phyloP scores from a whole-genome alignment of 1,284 basidiomycete genomes.

The Trichosporon coremiiforme region DNA sequence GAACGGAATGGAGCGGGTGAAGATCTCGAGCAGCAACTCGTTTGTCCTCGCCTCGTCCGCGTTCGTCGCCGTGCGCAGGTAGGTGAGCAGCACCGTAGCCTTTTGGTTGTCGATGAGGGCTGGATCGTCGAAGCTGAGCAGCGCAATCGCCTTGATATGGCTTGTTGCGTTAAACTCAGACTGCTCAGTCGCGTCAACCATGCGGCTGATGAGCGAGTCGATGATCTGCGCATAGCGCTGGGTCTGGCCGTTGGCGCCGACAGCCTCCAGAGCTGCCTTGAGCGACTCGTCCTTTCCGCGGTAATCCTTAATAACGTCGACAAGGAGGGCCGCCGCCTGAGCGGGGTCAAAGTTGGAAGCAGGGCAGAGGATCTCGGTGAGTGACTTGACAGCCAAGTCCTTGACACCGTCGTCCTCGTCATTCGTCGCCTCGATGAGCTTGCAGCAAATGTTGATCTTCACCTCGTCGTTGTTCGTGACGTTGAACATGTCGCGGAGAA shows the following conservation, averaged over 20 bases:
- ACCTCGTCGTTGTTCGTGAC: conserved; percentile 64
- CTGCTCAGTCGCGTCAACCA: conserved; percentile 70
- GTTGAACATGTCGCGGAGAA: conserved; percentile 78
- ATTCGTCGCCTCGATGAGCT: conserved; percentile 72
- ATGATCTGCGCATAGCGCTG: conserved; percentile 61
- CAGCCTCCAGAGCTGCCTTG: conserved; percentile 64
- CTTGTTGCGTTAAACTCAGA: conserved; percentile 44
- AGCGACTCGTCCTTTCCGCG: conserved; percentile 79
- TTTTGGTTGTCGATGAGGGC: conserved; percentile 46
- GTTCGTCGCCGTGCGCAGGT: conserved; percentile 41
- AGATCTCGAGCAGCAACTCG: conserved; percentile 84
- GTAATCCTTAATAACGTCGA: conserved; percentile 78
- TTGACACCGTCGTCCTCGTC: conserved; percentile 94
- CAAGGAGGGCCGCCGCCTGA: conserved; percentile 72
- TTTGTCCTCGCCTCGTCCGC: conserved; percentile 77
- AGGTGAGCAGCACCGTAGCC: conserved; percentile 42
- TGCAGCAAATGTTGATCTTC: conserved; percentile 76
- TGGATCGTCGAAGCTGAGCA: conserved; percentile 42
- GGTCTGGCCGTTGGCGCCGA: conserved; percentile 26
- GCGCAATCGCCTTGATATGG: conserved; percentile 48
- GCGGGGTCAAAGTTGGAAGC: conserved; percentile 22
- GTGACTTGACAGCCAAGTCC: conserved; percentile 80
- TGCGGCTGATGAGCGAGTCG: conserved; percentile 77
- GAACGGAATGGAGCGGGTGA: conserved; percentile 76
- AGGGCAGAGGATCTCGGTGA: conserved; percentile 86